These are phyloP conservation scores for Danielia oregonensis DNA, from an alignment of 805 yeast genomes.

Conservation along the genomic window DNA sequence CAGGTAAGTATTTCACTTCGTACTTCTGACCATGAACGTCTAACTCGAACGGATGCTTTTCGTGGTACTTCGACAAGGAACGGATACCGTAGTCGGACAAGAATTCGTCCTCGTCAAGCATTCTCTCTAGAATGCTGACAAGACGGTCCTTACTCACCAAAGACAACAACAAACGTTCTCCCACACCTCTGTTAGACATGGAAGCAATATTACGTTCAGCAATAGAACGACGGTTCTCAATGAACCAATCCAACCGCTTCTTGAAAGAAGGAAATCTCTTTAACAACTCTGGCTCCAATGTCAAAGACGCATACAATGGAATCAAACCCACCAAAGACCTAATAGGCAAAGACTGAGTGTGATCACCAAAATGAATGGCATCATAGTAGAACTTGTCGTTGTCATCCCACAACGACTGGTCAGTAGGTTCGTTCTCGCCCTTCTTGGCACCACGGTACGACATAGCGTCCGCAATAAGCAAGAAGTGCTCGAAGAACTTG, in stretches of 20 bases:
- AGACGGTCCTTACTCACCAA: constrained; percentile 79
- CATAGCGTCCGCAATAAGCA: constrained; percentile 92
- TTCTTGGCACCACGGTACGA: constrained; percentile 51
- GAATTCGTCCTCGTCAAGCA: constrained; percentile 86
- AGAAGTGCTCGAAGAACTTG: constrained; percentile 88
- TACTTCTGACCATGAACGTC: constrained; percentile 73
- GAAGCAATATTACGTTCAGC: constrained; percentile 84
- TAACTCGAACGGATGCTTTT: constrained; percentile 80
- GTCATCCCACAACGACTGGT: constrained; percentile 83
- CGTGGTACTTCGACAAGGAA: constrained; percentile 82
- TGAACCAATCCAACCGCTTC: constrained; percentile 80
- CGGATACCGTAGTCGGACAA: constrained; percentile 82
- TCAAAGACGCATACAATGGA: constrained; percentile 84
- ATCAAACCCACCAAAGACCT: constrained; percentile 88
- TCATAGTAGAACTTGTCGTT: constrained; percentile 86
- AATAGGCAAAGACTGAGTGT: constrained; percentile 70
- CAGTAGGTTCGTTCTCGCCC: constrained; percentile 40
- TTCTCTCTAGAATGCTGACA: constrained; percentile 65
- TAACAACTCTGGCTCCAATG: constrained; percentile 80
- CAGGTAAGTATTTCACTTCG: constrained; percentile 72
- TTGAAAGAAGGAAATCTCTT: constrained; percentile 78
- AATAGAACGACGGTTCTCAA: constrained; percentile 62
- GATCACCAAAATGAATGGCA: constrained; percentile 77
- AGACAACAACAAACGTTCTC: constrained; percentile 75
- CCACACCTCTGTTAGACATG: constrained; percentile 75